Evolutionary conservation across 805 yeast species (phyloP).

Genomic region (Saccharomycopsis sp.): DNA sequence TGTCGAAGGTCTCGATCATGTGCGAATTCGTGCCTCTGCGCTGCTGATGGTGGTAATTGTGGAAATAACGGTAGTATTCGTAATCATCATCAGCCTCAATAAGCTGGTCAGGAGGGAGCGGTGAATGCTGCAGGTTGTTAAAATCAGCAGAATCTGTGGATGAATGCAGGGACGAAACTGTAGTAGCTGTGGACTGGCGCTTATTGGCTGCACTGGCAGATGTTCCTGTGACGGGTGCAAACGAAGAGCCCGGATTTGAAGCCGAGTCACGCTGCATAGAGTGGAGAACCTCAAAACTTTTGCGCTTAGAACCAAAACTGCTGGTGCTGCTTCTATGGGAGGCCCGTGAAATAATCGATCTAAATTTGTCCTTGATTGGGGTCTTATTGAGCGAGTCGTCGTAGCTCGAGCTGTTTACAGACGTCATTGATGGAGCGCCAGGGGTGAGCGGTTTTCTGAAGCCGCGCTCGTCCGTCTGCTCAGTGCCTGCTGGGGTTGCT

Average conservation of each 20-base stretch:
- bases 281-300: conserved; percentile 16
- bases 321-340: conserved; percentile 14
- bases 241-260: neutral
- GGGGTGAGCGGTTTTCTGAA: neutral
- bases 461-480: neutral
- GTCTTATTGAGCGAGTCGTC: conserved; percentile 2
- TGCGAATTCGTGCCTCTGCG: conserved; percentile 17
- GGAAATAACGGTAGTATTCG: conserved; percentile 20
- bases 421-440: neutral
- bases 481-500: neutral
- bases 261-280: neutral
- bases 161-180: neutral
- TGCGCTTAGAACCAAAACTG: conserved; percentile 6
- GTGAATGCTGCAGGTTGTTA: conserved; percentile 2
- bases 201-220: neutral
- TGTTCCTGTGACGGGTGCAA: neutral
- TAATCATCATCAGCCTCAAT: conserved; percentile 21
- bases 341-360: conserved; percentile 19
- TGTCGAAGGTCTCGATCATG: conserved; percentile 18
- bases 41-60: conserved; percentile 21
- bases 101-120: conserved; percentile 16
- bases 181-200: neutral
- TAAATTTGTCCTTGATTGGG: conserved; percentile 18
- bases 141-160: neutral
- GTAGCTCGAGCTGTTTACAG: neutral